These are phyloP conservation scores for Pichia sp. DNA, from an alignment of 1,139 yeast species.

Conservation along the genomic window DNA sequence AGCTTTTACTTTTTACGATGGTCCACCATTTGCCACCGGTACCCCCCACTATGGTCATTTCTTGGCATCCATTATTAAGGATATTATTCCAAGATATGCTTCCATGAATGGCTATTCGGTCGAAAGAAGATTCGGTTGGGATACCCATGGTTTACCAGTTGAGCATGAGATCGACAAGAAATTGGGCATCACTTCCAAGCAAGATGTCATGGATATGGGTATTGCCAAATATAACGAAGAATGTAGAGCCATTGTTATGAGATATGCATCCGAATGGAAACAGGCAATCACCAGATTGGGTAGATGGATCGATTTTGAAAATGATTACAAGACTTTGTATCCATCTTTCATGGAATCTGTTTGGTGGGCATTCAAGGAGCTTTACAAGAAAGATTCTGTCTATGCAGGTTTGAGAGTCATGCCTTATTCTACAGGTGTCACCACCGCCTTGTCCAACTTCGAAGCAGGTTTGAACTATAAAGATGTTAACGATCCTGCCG, in stretches of 20 bases:
- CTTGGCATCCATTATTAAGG: conserved; percentile 93
- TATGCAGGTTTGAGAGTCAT: conserved; percentile 94
- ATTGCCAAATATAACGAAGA: conserved; percentile 90
- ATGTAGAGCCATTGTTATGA: conserved; percentile 95
- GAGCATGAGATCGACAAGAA: conserved; percentile 98
- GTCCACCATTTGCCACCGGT: conserved; percentile 99
- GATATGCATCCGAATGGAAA: conserved; percentile 94
- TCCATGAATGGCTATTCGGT: conserved; percentile 96
- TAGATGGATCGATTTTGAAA: conserved; percentile 98
- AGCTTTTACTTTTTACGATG: conserved; percentile 91
- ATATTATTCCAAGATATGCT: conserved; percentile 95
- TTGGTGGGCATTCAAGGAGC: conserved; percentile 97
- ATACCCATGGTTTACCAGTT: conserved; percentile 97
- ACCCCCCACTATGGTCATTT: conserved; percentile 99
- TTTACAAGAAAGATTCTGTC: conserved; percentile 78
- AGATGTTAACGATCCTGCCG: conserved; percentile 96
- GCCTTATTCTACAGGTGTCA: conserved; percentile 98
- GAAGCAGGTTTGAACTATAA: conserved; percentile 98
- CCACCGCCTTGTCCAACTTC: conserved; percentile 93
- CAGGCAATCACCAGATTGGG: conserved; percentile 88
- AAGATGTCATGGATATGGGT: conserved; percentile 91
- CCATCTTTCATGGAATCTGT: conserved; percentile 96
- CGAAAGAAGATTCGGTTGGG: conserved; percentile 99
- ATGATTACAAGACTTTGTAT: conserved; percentile 94
- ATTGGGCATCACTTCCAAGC: conserved; percentile 86